phyloP scores from a whole-genome alignment of 148 eudicot genomes.

The Rhododendron ferrugineum region DNA sequence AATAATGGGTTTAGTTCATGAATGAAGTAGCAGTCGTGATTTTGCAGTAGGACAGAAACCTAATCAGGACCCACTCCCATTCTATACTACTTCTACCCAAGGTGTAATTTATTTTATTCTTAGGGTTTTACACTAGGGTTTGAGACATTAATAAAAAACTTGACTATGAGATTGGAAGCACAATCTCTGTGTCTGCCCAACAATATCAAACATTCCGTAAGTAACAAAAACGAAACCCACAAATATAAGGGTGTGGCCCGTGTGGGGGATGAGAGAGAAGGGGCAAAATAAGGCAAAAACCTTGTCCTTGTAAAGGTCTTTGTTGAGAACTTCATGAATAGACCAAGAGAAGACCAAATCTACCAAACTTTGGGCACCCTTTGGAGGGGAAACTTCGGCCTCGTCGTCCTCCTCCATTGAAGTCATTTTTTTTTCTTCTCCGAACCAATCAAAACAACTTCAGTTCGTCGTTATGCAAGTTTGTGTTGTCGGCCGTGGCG shows the following conservation, averaged over 20 bases:
- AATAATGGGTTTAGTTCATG: not conserved
- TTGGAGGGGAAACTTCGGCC: not conserved
- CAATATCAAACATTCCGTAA: not conserved
- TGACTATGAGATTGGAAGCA: not conserved
- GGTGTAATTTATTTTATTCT: not conserved
- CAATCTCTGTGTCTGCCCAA: not conserved
- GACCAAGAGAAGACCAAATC: conserved; percentile 12
- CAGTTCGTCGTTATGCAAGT: not conserved
- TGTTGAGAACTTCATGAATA: conserved; percentile 9
- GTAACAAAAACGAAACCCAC: not conserved
- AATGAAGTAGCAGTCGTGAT: not conserved
- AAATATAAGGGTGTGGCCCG: not conserved
- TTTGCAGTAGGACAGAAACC: not conserved
- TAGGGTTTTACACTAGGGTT: not conserved
- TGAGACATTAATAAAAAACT: not conserved
- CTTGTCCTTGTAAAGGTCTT: conserved; percentile 8
- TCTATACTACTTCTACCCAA: not conserved
- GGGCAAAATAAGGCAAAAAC: not conserved
- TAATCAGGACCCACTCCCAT: not conserved
- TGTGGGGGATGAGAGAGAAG: not conserved
- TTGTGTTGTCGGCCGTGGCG: not conserved
- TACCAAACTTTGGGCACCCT: not conserved
- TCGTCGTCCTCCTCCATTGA: not conserved
- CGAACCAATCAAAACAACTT: not conserved
- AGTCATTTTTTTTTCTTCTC: not conserved